These are phyloP conservation scores for Prunus yedoensis DNA, from an alignment of 331 rosid genomes.

Conservation along the genomic window DNA sequence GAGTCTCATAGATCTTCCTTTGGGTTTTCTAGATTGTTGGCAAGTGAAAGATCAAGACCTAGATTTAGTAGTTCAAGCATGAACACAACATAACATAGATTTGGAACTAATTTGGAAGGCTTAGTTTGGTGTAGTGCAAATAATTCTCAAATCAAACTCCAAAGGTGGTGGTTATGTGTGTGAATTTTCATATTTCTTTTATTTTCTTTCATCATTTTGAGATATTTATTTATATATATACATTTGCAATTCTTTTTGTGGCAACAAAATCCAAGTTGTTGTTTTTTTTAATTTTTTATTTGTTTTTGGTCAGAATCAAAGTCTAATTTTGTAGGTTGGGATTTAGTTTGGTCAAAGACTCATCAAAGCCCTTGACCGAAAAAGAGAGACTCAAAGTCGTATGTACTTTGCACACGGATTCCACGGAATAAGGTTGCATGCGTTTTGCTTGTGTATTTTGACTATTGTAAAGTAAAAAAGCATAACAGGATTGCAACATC, in stretches of 20 bases:
- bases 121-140: too few species aligned
- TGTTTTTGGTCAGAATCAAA: not conserved
- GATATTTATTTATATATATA: not conserved
- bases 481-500: too few species aligned
- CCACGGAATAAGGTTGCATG: too few species aligned
- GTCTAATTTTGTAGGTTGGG: not conserved
- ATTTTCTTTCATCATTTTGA: not conserved
- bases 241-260: too few species aligned
- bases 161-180: not conserved
- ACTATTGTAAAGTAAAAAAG: not conserved
- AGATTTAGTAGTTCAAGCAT: constrained; percentile 4
- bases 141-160: not conserved
- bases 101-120: not conserved
- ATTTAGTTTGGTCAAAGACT: not conserved
- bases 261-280: too few species aligned
- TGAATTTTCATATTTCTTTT: too few species aligned
- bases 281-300: too few species aligned
- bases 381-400: not conserved
- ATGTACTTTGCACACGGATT: not conserved
- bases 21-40: constrained; percentile 27
- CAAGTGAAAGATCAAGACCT: constrained; percentile 41
- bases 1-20: constrained; percentile 59
- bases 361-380: not conserved
- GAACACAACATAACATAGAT: not conserved
- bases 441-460: too few species aligned